phyloP scores from a whole-genome alignment of 2,329 filamentous ascomycete species.

The Aciculosporium take region DNA sequence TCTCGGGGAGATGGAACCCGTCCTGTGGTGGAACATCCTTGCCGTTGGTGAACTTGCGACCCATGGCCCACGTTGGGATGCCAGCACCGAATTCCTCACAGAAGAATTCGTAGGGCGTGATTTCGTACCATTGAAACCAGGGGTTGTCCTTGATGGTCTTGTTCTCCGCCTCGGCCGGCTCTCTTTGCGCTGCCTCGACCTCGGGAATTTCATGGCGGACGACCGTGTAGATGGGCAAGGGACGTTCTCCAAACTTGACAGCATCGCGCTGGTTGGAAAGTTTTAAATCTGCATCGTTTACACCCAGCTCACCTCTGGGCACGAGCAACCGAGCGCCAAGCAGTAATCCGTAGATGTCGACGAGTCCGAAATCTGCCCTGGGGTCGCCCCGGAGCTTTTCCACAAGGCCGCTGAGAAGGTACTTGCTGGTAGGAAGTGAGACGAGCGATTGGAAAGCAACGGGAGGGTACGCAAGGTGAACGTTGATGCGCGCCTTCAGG shows the following conservation, averaged over 20 bases:
- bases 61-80: slow-evolving; percentile 89
- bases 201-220: slow-evolving; percentile 86
- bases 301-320: slow-evolving; percentile 58
- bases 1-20: slow-evolving; percentile 63
- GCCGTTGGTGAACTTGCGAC: slow-evolving; percentile 66
- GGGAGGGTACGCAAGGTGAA: slow-evolving; percentile 89
- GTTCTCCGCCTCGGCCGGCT: slow-evolving; percentile 19
- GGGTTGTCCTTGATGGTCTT: slow-evolving; percentile 47
- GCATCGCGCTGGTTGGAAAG: slow-evolving; percentile 73
- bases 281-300: slow-evolving; percentile 71
- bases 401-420: slow-evolving; percentile 71
- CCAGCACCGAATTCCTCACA: slow-evolving; percentile 85
- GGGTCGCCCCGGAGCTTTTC: slow-evolving; percentile 74
- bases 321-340: slow-evolving; percentile 75
- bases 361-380: slow-evolving; percentile 66
- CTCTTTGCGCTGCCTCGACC: slow-evolving; percentile 26
- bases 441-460: slow-evolving; percentile 67
- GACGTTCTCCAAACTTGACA: slow-evolving; percentile 63
- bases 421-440: slow-evolving; percentile 87
- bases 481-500: slow-evolving; percentile 66
- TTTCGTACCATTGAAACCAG: slow-evolving; percentile 98
- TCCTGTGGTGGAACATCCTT: slow-evolving; percentile 36
- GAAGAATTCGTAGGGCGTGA: slow-evolving; percentile 88
- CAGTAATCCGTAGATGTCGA: slow-evolving; percentile 83
- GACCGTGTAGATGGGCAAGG: slow-evolving; percentile 87